Percentiles rank a stretch among this genome's conserved stretches.
These are phyloP conservation scores for Aspergillus sp. DNA, from an alignment of 2,329 filamentous ascomycete species.

Conservation along the genomic window DNA sequence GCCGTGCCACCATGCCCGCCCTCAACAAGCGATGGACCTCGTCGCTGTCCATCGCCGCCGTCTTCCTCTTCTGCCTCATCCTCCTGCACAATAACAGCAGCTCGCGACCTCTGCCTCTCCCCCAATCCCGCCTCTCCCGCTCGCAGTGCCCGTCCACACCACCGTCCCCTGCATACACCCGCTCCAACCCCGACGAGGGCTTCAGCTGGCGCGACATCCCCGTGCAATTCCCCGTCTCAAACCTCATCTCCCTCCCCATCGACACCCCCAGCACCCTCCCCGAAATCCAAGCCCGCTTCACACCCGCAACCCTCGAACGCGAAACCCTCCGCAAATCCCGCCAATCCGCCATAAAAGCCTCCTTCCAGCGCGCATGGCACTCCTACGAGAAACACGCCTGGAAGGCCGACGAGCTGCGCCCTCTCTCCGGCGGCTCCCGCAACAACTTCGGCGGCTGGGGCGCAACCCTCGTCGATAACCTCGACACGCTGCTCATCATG, in stretches of 20 bases:
- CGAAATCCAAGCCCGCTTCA: not conserved
- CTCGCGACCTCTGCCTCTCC: not conserved
- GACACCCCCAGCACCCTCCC: not conserved
- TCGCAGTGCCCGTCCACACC: not conserved
- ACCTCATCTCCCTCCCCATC: not conserved
- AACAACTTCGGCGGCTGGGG: conserved; percentile 89
- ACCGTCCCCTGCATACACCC: conserved; percentile 1
- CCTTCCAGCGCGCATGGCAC: conserved; percentile 73
- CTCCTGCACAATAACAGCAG: not conserved
- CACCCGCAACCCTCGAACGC: not conserved
- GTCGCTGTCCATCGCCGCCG: not conserved
- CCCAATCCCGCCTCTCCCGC: not conserved
- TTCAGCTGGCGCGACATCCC: conserved; percentile 7
- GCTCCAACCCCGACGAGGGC: not conserved
- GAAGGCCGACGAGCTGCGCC: conserved; percentile 78
- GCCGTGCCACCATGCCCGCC: not conserved
- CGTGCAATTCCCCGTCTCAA: not conserved
- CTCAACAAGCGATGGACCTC: not conserved
- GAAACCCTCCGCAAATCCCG: conserved; percentile 1
- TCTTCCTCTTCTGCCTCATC: conserved; percentile 1
- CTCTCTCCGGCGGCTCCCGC: conserved; percentile 64
- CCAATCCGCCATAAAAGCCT: conserved; percentile 58
- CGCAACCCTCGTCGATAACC: conserved; percentile 74
- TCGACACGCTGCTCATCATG: conserved; percentile 83
- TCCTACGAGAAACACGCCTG: conserved; percentile 77